Evolutionary conservation across 495 filamentous ascomycete species (phyloP), one percentile per base, ranked within the genome.

Genomic region (Cairneyella variabilis): DNA sequence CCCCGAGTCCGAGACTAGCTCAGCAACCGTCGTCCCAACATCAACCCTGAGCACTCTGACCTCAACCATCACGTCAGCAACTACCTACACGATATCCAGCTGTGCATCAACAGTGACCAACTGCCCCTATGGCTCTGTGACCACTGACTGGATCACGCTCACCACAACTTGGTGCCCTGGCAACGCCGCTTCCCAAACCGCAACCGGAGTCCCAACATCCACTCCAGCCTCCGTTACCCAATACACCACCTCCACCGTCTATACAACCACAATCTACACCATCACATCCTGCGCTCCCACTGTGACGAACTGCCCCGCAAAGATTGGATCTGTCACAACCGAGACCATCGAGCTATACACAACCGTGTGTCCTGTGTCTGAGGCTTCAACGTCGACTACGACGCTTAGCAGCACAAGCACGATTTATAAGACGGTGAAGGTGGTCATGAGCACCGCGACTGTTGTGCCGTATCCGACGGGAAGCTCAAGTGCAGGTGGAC

Each of bases 221-320:
- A 20, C 39, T 4, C 16, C 26, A 16, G 21, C 12, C 12, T 54
- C 20, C 18, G 82, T 78, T 46, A 80, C 76, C 25, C 28, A 7
- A 7, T 54, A 25, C 14, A 83, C 79, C 46, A 80, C 76, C 22
- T 84, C 80, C 8, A 84, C 83, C 37, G 69, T 84, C 16, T 83
- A 75, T 64, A 66, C 72, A 14, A 86, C 83, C 9, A 76, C 70
- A 47, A 69, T 74, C 58, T 69, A 77, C 51, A 84, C 83, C 5
- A 69, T 83, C 60, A 81, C 77, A 3, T 76, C 73, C 51, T 85
- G 80, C 62, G 72, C 73, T 7, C 64, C 82, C 1, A 74, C 67
- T 6, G 76, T 85, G n/a, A 79, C 76, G 48, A 65, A 80, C 61
- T 86, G 83, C 69, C 82, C 82, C 4, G 77, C 74, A 63, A 32